Evolutionary conservation across 2,329 filamentous ascomycete genomes (phyloP), one percentile per base, ranked within the genome.

Genomic region (Raffaelea ambrosiae): DNA sequence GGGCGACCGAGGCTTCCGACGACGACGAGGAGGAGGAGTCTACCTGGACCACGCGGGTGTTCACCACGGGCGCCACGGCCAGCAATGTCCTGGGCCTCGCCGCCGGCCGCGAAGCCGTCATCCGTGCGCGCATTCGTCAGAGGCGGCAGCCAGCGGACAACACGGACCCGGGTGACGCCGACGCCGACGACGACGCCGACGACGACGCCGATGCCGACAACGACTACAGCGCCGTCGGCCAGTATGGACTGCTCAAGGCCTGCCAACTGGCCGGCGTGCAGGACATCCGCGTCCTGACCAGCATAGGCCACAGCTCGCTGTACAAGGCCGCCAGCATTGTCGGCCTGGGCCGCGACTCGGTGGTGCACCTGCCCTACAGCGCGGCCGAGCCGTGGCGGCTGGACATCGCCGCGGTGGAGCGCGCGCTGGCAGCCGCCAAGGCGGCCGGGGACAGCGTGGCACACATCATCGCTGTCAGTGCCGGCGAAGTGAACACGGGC

Each of bases 401-500:
- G 53, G 81, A 95, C 57, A 58, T 95, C 5, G 69, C 72, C 3
- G 69, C 69, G 3, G 68, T 95, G 2, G 81, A 88, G 62, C 63
- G 63, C 41, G 73, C 79, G 48, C 67, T 94, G 16, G 60, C 55
- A 48, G 65, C 62, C 33, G 43, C 41, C 67, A 1, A n/a, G n/a
- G n/a, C n/a, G n/a, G 74, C 74, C 3, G 73, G 61, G 40, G 59
- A 68, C 2, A 72, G 73, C 3, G 72, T 77, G 13, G 85, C 76
- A n/a, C 85, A 76, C 44, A 87, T 96, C 51, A 79, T 96, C 35
- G 81, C 76, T 4, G 67, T 95, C n/a, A 90, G 88, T 39, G 86
- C 84, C 5, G 87, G 87, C 1, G 91, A 97, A 66, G 88, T 96
- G 23, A 96, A 97, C 57, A 94, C 89, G 0, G 89, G 90, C 1